Evolutionary conservation across 495 filamentous ascomycete genomes (phyloP), one percentile per base, ranked within the genome.

Genomic region (Lophiotrema nucula): DNA sequence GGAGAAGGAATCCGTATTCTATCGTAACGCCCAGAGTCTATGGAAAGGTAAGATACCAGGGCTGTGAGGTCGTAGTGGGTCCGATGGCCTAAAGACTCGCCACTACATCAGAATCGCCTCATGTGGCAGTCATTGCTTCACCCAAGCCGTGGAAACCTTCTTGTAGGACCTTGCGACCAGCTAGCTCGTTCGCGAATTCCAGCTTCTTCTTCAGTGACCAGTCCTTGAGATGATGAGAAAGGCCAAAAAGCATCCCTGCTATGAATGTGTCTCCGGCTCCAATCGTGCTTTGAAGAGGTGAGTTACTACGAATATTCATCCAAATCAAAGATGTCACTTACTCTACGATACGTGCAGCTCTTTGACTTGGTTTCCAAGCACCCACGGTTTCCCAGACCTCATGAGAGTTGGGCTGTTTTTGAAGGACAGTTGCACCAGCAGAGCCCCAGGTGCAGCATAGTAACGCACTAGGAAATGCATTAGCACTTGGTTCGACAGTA

Each of bases 251-350:
- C 68, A 88, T 81, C 22, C 85, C 87, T 6, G 86, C 86, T 57
- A 87, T 82, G 61, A 90, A 89, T 1, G 86, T 88, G 66, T 90
- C 86, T 62, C 86, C 87, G 53, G 87, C 87, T 41, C 86, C 85
- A 45, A 88, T 78, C 10, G 85, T 78, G 63, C 85, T 88, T 21
- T 39, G 15, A 3, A 27, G 4, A 18, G 33, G 68, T 41, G 2
- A 25, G 15, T 23, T 10, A 3, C 18, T 2, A 24, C 26, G 26
- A 47, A 41, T 5, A 24, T 15, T 11, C 22, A 25, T 51, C 19
- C 27, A 43, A 12, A 8, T 35, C 31, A 35, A 8, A 35, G 31
- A 35, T 19, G 1, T 12, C 49, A 80, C 84, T 73, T 79, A 88
- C 84, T 89, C 86, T 25, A 87, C 74, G 13, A 85, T 78, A n/a